Percentiles rank a stretch among this genome's conserved stretches.
Evolutionary conservation across 2,329 filamentous ascomycete genomes (phyloP).

Genomic region (Camptophora hylomeconis): DNA sequence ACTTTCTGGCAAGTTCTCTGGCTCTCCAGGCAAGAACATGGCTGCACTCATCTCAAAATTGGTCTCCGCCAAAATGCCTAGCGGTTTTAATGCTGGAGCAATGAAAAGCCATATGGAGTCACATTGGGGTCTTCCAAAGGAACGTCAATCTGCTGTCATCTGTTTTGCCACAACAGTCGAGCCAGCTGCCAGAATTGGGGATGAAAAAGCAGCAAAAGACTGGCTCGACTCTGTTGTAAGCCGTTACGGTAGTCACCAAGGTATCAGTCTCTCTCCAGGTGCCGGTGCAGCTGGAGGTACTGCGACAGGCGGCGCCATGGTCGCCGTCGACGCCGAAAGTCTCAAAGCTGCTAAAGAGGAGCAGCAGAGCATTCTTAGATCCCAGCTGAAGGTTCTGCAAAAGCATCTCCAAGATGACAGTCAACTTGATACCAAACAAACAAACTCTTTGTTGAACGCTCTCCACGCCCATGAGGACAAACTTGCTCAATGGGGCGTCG

Average conservation of each 20-base stretch:
- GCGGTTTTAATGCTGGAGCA: conserved; percentile 16
- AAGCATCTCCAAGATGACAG: conserved; percentile 7
- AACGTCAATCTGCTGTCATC: conserved; percentile 13
- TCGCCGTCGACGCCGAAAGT: background rate
- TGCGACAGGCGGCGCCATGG: conserved; percentile 1
- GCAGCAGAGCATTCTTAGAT: conserved; percentile 3
- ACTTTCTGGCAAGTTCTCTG: conserved; percentile 20
- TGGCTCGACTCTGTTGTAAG: conserved; percentile 17
- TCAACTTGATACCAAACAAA: conserved; percentile 1
- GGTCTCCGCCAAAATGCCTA: conserved; percentile 21
- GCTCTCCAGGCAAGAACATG: conserved; percentile 22
- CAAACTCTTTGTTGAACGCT: conserved; percentile 1
- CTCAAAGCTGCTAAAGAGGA: conserved; percentile 5
- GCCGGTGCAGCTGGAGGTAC: background rate
- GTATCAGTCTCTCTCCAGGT: background rate
- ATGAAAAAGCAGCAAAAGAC: conserved; percentile 9
- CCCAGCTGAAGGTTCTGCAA: conserved; percentile 6
- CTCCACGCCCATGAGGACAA: conserved; percentile 9
- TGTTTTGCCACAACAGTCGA: conserved; percentile 17
- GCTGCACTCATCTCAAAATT: conserved; percentile 20
- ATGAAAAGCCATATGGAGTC: conserved; percentile 16
- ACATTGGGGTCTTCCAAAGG: conserved; percentile 19
- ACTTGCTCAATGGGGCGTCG: conserved; percentile 18
- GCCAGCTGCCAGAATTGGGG: conserved; percentile 13
- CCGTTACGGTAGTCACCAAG: conserved; percentile 12